Conservation (phyloP, 805 yeast genomes). For the Metschnikowia aberdeeniae region DNA sequence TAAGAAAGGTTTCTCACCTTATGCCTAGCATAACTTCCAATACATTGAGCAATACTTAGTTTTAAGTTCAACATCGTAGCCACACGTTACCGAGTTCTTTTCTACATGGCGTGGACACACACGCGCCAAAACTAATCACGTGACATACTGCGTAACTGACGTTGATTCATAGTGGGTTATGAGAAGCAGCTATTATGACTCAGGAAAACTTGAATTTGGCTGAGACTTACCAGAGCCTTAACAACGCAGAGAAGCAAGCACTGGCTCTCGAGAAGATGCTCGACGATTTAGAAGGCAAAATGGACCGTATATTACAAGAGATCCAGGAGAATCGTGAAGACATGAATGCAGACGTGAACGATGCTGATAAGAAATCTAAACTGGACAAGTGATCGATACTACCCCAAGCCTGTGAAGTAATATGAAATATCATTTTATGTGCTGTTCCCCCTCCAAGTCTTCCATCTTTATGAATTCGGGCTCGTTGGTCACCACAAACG, state of each 20-base stretch:
- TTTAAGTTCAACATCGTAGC: too few relatives aligned
- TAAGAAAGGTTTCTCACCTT: too few relatives aligned
- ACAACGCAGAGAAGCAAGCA: conserved; percentile 63
- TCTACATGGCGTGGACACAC: too few relatives aligned
- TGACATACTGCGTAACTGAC: background rate
- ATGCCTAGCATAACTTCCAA: too few relatives aligned
- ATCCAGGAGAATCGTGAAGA: conserved; percentile 29
- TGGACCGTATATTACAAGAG: conserved; percentile 53
- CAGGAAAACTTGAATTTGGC: conserved; percentile 40
- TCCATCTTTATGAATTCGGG: conserved; percentile 47
- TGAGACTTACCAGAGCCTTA: conserved; percentile 55
- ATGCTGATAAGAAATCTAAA: background rate
- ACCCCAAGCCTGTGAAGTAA: too few relatives aligned
- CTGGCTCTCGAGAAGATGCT: conserved; percentile 61
- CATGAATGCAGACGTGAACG: background rate
- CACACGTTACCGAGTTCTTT: too few relatives aligned
- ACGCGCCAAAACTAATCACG: too few relatives aligned
- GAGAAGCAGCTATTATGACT: conserved; percentile 20
- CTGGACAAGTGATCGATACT: background rate
- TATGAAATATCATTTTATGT: background rate
- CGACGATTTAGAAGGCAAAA: conserved; percentile 59
- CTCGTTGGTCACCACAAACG: conserved; percentile 53
- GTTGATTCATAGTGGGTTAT: background rate
- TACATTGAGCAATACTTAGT: too few relatives aligned
- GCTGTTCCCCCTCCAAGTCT: conserved; percentile 11